Conservation (phyloP, 2,329 filamentous ascomycete genomes). For the Aspergillaceae sp. region DNA sequence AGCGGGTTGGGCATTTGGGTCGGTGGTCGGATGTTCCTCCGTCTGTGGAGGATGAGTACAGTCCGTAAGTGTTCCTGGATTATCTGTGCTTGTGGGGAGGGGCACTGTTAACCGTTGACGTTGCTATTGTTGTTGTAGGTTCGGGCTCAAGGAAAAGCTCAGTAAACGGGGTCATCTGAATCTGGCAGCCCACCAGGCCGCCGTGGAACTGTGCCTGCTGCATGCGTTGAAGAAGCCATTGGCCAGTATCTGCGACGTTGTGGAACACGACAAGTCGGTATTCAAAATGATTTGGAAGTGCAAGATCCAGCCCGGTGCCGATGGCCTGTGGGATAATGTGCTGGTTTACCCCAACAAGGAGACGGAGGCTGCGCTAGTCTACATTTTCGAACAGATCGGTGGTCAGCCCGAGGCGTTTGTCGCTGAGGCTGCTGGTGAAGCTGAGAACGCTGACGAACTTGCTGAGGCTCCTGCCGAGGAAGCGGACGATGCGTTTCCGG, state of each 20-base stretch:
- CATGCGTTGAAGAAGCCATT: conserved; percentile 34
- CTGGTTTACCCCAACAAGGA: conserved; percentile 26
- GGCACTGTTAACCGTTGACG: neutral
- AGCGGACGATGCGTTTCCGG: conserved; percentile 11
- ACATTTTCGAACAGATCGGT: conserved; percentile 29
- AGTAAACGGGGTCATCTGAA: conserved; percentile 28
- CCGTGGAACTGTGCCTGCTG: conserved; percentile 49
- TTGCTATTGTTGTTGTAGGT: conserved; percentile 10
- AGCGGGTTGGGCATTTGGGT: conserved; percentile 45
- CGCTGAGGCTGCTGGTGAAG: conserved; percentile 1
- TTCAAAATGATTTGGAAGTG: conserved; percentile 25
- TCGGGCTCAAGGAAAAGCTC: conserved; percentile 30
- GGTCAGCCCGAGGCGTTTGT: conserved; percentile 8
- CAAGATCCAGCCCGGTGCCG: conserved; percentile 19
- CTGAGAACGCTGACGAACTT: conserved; percentile 5
- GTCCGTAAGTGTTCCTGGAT: conserved; percentile 27
- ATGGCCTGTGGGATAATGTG: conserved; percentile 15
- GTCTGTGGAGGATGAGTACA: conserved; percentile 31
- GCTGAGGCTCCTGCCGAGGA: conserved; percentile 5
- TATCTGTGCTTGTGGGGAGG: neutral
- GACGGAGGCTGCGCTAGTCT: conserved; percentile 23
- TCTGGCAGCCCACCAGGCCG: conserved; percentile 45
- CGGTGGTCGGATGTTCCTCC: conserved; percentile 32
- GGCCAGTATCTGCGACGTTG: conserved; percentile 25
- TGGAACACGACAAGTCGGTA: conserved; percentile 21